Conservation (phyloP, 129 eudicot species). For the Artemisia tridentata region DNA sequence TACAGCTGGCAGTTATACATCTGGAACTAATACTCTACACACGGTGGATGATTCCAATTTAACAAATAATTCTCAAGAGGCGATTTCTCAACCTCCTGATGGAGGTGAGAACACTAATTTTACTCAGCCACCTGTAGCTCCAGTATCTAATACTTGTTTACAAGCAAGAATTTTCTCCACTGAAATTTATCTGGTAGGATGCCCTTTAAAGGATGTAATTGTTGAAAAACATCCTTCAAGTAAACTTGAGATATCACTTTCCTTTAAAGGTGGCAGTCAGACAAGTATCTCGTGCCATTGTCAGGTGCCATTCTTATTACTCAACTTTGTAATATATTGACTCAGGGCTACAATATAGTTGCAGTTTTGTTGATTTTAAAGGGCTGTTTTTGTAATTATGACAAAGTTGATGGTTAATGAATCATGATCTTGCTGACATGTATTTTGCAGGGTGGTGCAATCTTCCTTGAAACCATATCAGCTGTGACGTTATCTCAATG, state of each 20-base stretch:
- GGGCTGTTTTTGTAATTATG: conserved; percentile 16
- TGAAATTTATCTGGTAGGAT: conserved; percentile 55
- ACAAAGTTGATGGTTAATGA: conserved; percentile 8
- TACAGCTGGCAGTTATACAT: conserved; percentile 35
- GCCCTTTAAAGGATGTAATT: conserved; percentile 51
- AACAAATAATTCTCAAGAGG: conserved; percentile 31
- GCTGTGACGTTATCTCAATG: conserved; percentile 51
- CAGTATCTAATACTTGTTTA: conserved; percentile 37
- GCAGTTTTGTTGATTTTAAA: background rate
- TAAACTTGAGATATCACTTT: conserved; percentile 49
- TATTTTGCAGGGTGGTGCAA: conserved; percentile 65
- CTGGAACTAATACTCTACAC: conserved; percentile 27
- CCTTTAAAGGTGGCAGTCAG: conserved; percentile 48
- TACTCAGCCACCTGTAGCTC: conserved; percentile 15
- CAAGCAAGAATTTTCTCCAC: conserved; percentile 34
- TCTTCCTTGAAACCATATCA: conserved; percentile 61
- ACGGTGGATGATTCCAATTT: conserved; percentile 25
- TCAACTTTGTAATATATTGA: background rate
- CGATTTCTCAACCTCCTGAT: conserved; percentile 16
- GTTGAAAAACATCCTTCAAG: conserved; percentile 40
- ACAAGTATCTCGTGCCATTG: conserved; percentile 44
- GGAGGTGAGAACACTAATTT: conserved; percentile 1
- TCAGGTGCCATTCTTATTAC: conserved; percentile 54
- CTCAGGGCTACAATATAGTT: conserved; percentile 14
- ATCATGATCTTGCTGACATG: conserved; percentile 32